Base-by-base conservation (phyloP, 73 alveolate genomes). In the Symbiodinium natans region DNA sequence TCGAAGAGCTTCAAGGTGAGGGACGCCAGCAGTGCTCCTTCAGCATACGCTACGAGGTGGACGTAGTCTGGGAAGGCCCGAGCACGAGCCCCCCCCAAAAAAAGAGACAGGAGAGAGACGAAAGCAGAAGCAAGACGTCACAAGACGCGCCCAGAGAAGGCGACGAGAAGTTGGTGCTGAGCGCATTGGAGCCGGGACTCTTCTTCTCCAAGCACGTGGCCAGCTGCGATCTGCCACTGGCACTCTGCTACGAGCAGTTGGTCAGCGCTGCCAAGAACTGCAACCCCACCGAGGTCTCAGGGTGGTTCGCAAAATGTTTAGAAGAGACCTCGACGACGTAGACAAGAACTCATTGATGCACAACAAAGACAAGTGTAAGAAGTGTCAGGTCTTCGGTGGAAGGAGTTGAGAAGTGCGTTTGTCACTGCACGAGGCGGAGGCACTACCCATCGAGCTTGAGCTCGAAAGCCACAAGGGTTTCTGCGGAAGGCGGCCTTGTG, bases 41-140 rank as follows among this genome's bases (percentile, higher is more conserved):
- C 96, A 90, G 43, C 87, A 39, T 90, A 27, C 96, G 87, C 87
- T 90, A 90, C 87, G 88, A 90, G 77, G 86, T 90, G 74, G 96
- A 90, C 41, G 77, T 90, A 19, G 54, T 90, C 1, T 90, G 96
- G 96, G 96, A 90, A 90, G 96, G 96, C 96, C 17, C 63, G 92
- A 34, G 43, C 23, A 3, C 7, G 85, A 19, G 13, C 29, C 11
- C 38, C 38, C 83, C 29, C 15, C n/a, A n/a, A n/a, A n/a, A n/a
- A n/a, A n/a, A n/a, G n/a, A 5, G 8, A 0, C 77, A 13, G 34
- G 77, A 6, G 56, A 5, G 5, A 11, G 19, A 43, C 5, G 56
- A 43, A 8, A 8, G 56, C 5, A 11, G 19, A 43, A 5, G 5
- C 56, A 10, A 13, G 2, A 9, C 68, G 13, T 52, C 21, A 27